A percentile compares a stretch with the other conserved stretches of the same genome.
Conservation (phyloP, 768 basidiomycete genomes). For the Daedalea quercina region DNA sequence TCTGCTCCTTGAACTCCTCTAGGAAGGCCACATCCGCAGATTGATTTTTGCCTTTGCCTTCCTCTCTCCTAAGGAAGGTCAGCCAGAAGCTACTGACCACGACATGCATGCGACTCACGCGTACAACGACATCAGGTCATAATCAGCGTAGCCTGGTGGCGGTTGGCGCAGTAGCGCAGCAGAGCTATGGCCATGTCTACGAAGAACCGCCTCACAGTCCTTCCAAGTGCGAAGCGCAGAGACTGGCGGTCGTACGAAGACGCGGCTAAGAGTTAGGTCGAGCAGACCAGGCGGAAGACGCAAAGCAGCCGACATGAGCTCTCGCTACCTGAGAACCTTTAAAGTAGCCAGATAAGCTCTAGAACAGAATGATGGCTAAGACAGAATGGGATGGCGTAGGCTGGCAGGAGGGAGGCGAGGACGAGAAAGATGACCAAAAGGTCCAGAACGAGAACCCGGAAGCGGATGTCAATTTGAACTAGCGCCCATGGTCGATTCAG, state of each 20-base stretch:
- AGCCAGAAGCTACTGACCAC: neutral
- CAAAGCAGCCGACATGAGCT: too few relatives aligned
- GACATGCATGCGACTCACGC: conserved; percentile 1
- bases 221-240: too few relatives aligned
- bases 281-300: conserved; percentile 15
- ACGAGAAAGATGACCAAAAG: too few relatives aligned
- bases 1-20: neutral
- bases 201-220: neutral
- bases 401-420: too few relatives aligned
- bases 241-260: conserved; percentile 6
- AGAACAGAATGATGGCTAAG: too few relatives aligned
- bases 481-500: too few relatives aligned
- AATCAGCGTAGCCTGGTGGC: neutral
- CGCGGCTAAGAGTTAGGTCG: conserved; percentile 13
- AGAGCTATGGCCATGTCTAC: conserved; percentile 2
- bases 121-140: neutral
- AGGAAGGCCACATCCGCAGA: neutral
- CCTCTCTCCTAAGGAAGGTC: neutral
- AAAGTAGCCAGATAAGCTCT: too few relatives aligned
- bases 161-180: neutral
- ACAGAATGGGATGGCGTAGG: too few relatives aligned
- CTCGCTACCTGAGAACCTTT: too few relatives aligned
- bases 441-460: too few relatives aligned
- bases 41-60: neutral
- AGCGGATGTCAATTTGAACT: too few relatives aligned